These are phyloP conservation scores for Anthoceros angustus DNA, from an alignment of 225 moss, liverwort and hornwort genomes.

Conservation along the genomic window DNA sequence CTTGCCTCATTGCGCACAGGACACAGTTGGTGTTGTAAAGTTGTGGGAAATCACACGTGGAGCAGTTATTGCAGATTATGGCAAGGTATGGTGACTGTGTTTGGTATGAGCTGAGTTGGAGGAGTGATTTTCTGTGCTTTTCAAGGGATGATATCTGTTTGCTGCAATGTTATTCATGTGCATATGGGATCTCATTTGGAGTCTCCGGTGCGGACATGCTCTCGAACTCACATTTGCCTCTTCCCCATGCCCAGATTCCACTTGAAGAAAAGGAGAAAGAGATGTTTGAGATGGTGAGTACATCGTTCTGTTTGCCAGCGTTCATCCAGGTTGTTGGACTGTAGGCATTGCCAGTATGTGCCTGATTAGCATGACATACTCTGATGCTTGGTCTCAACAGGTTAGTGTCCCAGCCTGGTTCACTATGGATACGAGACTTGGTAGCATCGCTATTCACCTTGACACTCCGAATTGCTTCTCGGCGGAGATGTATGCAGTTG, in stretches of 20 bases:
- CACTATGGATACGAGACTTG: constrained; percentile 86
- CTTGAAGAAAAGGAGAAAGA: constrained; percentile 80
- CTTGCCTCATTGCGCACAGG: constrained; percentile 22
- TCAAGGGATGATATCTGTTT: not conserved
- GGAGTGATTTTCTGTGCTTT: not conserved
- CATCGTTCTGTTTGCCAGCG: not conserved
- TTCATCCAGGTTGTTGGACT: not conserved
- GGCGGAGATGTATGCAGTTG: constrained; percentile 88
- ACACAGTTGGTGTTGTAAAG: constrained; percentile 62
- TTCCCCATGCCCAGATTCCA: constrained; percentile 26
- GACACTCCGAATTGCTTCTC: constrained; percentile 86
- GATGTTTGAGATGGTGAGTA: constrained; percentile 58
- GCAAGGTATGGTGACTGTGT: constrained; percentile 30
- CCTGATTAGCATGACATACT: not conserved
- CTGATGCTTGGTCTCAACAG: constrained; percentile 18
- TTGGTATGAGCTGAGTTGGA: not conserved
- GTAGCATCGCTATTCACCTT: constrained; percentile 84
- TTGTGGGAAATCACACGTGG: constrained; percentile 90
- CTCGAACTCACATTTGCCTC: not conserved
- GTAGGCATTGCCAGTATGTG: not conserved
- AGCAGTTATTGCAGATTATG: constrained; percentile 60
- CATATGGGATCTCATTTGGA: not conserved
- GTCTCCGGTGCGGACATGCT: not conserved
- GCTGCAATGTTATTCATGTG: not conserved
- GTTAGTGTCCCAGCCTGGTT: constrained; percentile 94